Evolutionary conservation across 2,329 filamentous ascomycete species (phyloP).

Genomic region (Verticillium dahliae): DNA sequence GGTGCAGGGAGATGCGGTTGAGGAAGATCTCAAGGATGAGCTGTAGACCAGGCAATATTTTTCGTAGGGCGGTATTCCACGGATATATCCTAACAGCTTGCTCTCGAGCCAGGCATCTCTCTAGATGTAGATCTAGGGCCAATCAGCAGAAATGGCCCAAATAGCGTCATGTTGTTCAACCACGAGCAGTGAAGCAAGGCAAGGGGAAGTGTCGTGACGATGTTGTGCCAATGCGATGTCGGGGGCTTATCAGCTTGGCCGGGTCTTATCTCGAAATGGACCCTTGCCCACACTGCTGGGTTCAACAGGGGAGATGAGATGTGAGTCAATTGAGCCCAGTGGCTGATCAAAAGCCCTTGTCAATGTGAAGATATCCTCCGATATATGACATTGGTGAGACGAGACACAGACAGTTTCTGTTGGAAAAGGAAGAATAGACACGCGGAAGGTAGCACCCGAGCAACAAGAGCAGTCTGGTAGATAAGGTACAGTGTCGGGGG

Average conservation of each 20-base stretch:
- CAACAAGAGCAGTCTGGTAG: background rate
- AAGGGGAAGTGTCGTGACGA: background rate
- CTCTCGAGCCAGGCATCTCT: no score
- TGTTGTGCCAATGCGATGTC: background rate
- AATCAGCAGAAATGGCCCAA: background rate
- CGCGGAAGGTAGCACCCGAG: background rate
- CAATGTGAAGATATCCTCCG: background rate
- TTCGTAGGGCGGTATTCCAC: background rate
- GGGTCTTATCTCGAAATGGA: background rate
- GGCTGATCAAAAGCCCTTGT: background rate
- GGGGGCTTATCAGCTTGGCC: background rate
- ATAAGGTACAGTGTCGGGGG: background rate
- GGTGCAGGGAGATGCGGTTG: constrained; percentile 9
- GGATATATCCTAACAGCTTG: background rate
- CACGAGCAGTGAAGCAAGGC: background rate
- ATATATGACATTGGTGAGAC: background rate
- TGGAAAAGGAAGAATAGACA: background rate
- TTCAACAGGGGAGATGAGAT: background rate
- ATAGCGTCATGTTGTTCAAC: background rate
- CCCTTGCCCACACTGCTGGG: background rate
- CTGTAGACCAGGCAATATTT: constrained; percentile 17
- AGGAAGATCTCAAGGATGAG: constrained; percentile 26
- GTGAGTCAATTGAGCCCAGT: background rate
- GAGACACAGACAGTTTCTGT: background rate
- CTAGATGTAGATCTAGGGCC: background rate